These are phyloP conservation scores for Chrysoporthe cubensis DNA, from an alignment of 2,329 filamentous ascomycete genomes.

Conservation along the genomic window DNA sequence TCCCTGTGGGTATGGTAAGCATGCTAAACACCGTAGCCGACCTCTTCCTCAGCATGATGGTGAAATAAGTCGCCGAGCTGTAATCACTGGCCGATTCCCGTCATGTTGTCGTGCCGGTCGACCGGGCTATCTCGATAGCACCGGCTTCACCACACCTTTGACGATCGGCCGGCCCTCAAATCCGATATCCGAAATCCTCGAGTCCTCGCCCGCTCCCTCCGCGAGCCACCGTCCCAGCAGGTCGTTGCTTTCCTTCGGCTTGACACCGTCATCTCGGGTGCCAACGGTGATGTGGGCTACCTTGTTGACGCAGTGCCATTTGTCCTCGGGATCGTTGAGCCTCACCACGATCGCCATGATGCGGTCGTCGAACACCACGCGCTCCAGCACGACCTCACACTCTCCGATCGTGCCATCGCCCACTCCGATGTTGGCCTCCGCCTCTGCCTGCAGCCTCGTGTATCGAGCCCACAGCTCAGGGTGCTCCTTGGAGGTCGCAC, in stretches of 20 bases:
- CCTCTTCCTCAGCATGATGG: not conserved
- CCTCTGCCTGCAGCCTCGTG: slow-evolving; percentile 56
- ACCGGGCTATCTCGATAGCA: slow-evolving; percentile 50
- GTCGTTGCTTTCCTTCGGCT: slow-evolving; percentile 94
- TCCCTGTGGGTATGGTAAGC: not conserved
- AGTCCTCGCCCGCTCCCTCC: slow-evolving; percentile 48
- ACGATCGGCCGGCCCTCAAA: slow-evolving; percentile 54
- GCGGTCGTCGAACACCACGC: slow-evolving; percentile 81
- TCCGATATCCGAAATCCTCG: slow-evolving; percentile 51
- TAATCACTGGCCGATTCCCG: not conserved
- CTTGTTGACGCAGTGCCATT: slow-evolving; percentile 74
- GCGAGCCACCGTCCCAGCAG: slow-evolving; percentile 77
- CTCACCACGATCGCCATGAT: slow-evolving; percentile 92
- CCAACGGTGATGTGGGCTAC: slow-evolving; percentile 90
- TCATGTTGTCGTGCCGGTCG: not conserved
- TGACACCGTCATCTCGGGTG: slow-evolving; percentile 73
- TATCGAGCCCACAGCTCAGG: slow-evolving; percentile 80
- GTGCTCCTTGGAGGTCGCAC: slow-evolving; percentile 61
- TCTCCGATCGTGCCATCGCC: slow-evolving; percentile 61
- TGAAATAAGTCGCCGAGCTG: no score
- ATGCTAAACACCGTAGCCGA: not conserved
- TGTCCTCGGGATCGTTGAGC: slow-evolving; percentile 58
- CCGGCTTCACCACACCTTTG: slow-evolving; percentile 52
- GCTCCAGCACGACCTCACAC: slow-evolving; percentile 66
- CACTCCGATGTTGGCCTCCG: slow-evolving; percentile 41